phyloP scores from a whole-genome alignment of 176 grass and related monocot genomes.

The Lolium rigidum region DNA sequence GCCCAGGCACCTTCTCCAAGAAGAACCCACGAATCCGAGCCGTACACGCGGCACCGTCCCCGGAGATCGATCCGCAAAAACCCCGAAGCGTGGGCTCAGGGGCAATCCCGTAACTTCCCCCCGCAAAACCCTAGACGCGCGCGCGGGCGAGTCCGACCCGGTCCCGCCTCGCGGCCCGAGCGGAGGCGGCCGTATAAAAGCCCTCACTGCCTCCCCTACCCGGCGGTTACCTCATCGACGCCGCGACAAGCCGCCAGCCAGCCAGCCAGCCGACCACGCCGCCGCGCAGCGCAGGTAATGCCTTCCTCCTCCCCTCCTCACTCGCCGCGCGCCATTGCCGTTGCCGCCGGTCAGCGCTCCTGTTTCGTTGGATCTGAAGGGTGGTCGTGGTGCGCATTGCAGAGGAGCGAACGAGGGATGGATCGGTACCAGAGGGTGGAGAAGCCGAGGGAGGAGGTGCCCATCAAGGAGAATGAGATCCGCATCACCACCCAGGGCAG shows the following conservation, averaged over 20 bases:
- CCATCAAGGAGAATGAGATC: conserved; percentile 99
- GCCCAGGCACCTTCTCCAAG: background rate
- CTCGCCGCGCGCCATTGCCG: background rate
- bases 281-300: conserved; percentile 28
- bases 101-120: conserved; percentile 50
- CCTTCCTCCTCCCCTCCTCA: too few species aligned
- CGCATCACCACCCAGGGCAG: conserved; percentile 96
- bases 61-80: conserved; percentile 28
- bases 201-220: background rate
- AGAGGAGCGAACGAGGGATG: conserved; percentile 54
- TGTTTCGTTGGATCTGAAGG: conserved; percentile 27
- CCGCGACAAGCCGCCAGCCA: conserved; percentile 10
- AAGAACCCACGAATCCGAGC: background rate
- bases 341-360: background rate
- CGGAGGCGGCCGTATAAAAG: conserved; percentile 61
- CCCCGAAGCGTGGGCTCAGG: background rate
- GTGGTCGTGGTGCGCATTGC: background rate
- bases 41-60: background rate
- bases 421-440: conserved; percentile 98
- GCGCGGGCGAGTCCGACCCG: conserved; percentile 42
- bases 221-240: conserved; percentile 44
- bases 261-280: background rate
- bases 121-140: conserved; percentile 59
- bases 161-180: conserved; percentile 36
- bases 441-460: conserved; percentile 93